phyloP scores from a whole-genome alignment of 2,329 filamentous ascomycete species.

The Aspergillus ustus region DNA sequence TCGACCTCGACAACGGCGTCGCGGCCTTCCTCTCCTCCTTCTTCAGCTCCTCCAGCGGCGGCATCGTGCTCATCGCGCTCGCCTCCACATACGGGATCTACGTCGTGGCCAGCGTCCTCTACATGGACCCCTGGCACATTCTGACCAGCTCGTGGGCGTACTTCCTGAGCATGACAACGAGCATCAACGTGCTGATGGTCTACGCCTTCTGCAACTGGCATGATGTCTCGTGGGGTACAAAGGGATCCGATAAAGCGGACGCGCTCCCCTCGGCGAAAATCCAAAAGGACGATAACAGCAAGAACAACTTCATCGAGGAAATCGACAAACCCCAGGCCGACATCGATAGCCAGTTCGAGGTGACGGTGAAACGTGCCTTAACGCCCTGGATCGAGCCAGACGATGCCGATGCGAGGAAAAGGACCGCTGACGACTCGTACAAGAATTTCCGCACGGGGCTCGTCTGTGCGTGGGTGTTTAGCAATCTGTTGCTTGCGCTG shows the following conservation, averaged over 20 bases:
- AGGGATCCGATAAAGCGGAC: conserved; percentile 95
- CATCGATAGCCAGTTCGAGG: conserved; percentile 96
- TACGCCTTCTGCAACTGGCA: conserved; percentile 99
- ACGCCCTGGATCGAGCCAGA: conserved; percentile 75
- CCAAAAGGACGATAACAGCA: conserved; percentile 79
- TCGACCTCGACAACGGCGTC: conserved; percentile 66
- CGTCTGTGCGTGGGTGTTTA: conserved; percentile 94
- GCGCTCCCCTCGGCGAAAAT: conserved; percentile 90
- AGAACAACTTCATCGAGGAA: conserved; percentile 88
- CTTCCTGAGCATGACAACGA: conserved; percentile 89
- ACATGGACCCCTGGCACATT: conserved; percentile 99
- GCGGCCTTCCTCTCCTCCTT: conserved; percentile 76
- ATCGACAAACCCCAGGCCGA: conserved; percentile 95
- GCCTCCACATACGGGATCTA: conserved; percentile 95
- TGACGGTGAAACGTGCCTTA: conserved; percentile 91
- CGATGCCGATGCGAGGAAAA: conserved; percentile 75
- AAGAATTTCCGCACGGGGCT: conserved; percentile 98
- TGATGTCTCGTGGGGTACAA: conserved; percentile 99
- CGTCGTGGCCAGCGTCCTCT: conserved; percentile 94
- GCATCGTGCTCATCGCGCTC: conserved; percentile 92
- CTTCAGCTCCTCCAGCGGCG: conserved; percentile 73
- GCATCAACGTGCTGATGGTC: conserved; percentile 99
- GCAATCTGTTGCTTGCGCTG: conserved; percentile 83
- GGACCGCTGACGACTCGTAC: conserved; percentile 91
- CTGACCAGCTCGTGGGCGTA: conserved; percentile 97